Percentiles rank a stretch among this genome's conserved stretches.
Evolutionary conservation across 1,284 basidiomycete species (phyloP).

Genomic region (Pholiota adiposa): DNA sequence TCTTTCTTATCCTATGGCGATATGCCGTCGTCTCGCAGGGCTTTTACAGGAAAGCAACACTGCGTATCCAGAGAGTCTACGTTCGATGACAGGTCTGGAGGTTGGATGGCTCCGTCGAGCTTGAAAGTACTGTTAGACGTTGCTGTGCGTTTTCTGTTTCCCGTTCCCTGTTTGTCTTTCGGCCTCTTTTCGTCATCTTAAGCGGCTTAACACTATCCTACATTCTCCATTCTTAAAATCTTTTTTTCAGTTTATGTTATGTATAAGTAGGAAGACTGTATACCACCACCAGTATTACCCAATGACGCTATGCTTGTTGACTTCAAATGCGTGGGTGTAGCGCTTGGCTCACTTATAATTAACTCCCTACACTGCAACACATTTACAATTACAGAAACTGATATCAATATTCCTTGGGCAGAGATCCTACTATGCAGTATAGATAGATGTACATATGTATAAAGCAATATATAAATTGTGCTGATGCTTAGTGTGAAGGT

Average conservation of each 20-base stretch:
- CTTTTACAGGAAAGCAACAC: slow-evolving; percentile 74
- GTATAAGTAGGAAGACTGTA: neutral
- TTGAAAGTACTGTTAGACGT: slow-evolving; percentile 2
- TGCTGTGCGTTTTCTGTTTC: neutral
- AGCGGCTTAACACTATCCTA: neutral
- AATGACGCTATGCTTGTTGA: too few species aligned
- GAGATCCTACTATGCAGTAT: neutral
- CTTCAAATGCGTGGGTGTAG: too few species aligned
- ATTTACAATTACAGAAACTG: too few species aligned
- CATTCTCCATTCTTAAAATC: neutral
- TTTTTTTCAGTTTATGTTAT: neutral
- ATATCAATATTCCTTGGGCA: neutral
- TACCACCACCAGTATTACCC: neutral
- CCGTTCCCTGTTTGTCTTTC: neutral
- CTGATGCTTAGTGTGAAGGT: too few species aligned
- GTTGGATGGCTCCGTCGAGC: slow-evolving; percentile 71
- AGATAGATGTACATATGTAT: neutral
- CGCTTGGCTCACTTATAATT: too few species aligned
- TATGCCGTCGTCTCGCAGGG: slow-evolving; percentile 69
- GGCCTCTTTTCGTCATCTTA: neutral
- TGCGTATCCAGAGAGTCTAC: slow-evolving; percentile 74
- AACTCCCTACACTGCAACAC: too few species aligned
- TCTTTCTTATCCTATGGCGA: slow-evolving; percentile 73
- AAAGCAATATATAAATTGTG: too few species aligned
- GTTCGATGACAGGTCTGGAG: slow-evolving; percentile 76